phyloP scores from a whole-genome alignment of 1,139 yeast genomes.

The Geotrichum histeridarum region DNA sequence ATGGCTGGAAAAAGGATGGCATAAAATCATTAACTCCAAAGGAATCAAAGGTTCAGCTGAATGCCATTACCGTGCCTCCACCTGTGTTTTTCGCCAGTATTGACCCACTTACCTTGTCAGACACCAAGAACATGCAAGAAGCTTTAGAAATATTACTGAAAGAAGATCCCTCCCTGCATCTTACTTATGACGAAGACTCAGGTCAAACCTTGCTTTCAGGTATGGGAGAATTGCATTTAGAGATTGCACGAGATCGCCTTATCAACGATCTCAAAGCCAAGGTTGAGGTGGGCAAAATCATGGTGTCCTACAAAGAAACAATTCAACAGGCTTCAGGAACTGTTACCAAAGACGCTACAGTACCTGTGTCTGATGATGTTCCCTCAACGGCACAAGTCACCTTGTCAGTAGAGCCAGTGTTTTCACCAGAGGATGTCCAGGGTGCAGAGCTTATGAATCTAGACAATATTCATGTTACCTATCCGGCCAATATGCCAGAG shows the following conservation, averaged over 20 bases:
- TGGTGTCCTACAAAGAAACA: constrained; percentile 88
- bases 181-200: constrained; percentile 70
- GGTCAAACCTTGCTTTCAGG: constrained; percentile 88
- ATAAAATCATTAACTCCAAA: constrained; percentile 35
- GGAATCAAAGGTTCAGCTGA: constrained; percentile 46
- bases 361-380: constrained; percentile 10
- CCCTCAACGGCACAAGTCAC: constrained; percentile 33
- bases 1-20: constrained; percentile 47
- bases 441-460: constrained; percentile 32
- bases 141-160: constrained; percentile 60
- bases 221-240: constrained; percentile 93
- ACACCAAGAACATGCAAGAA: constrained; percentile 60
- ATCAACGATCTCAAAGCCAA: constrained; percentile 76
- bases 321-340: constrained; percentile 29
- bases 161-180: constrained; percentile 77
- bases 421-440: constrained; percentile 40
- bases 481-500: constrained; percentile 28
- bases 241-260: constrained; percentile 75
- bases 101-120: constrained; percentile 81
- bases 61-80: constrained; percentile 83
- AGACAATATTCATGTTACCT: constrained; percentile 42
- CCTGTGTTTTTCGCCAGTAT: constrained; percentile 86
- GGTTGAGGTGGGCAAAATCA: constrained; percentile 72
- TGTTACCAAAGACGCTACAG: constrained; percentile 27
- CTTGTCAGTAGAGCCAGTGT: constrained; percentile 51